Conservation (phyloP, 805 yeast genomes). For the Ogataea sp. region DNA sequence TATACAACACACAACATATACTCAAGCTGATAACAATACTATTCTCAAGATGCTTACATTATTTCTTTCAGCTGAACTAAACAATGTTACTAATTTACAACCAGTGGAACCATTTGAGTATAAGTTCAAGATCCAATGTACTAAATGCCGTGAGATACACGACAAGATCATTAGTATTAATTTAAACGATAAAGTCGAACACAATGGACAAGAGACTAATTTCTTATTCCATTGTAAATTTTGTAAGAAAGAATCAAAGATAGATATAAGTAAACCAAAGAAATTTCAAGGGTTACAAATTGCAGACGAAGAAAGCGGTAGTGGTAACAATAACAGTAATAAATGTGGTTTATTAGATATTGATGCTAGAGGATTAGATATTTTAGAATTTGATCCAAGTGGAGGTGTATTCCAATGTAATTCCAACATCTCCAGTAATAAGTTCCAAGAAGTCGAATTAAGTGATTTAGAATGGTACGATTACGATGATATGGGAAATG, state of each 20-base stretch:
- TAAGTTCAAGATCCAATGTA: constrained; percentile 67
- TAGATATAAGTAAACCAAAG: constrained; percentile 17
- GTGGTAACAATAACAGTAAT: constrained; percentile 31
- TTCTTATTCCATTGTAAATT: constrained; percentile 49
- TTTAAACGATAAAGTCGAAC: constrained; percentile 55
- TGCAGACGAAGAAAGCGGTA: no score
- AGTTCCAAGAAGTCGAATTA: constrained; percentile 58
- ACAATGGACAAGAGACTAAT: constrained; percentile 70
- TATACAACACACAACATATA: no score
- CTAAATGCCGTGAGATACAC: constrained; percentile 72
- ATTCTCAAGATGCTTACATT: constrained; percentile 8
- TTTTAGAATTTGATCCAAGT: constrained; percentile 56
- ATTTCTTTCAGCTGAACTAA: constrained; percentile 27
- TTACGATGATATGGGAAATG: constrained; percentile 77
- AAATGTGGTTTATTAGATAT: constrained; percentile 49
- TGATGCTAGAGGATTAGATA: constrained; percentile 81
- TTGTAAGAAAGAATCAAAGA: constrained; percentile 17
- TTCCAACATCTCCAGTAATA: constrained; percentile 35
- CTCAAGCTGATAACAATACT: no score
- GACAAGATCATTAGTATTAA: constrained; percentile 63
- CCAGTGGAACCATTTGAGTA: constrained; percentile 78
- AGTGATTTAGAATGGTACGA: constrained; percentile 90
- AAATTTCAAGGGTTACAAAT: constrained; percentile 20
- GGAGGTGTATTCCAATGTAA: constrained; percentile 47
- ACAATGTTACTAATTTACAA: constrained; percentile 26